phyloP scores from a whole-genome alignment of 2,329 filamentous ascomycete genomes.

The Scedosporium apiospermum region DNA sequence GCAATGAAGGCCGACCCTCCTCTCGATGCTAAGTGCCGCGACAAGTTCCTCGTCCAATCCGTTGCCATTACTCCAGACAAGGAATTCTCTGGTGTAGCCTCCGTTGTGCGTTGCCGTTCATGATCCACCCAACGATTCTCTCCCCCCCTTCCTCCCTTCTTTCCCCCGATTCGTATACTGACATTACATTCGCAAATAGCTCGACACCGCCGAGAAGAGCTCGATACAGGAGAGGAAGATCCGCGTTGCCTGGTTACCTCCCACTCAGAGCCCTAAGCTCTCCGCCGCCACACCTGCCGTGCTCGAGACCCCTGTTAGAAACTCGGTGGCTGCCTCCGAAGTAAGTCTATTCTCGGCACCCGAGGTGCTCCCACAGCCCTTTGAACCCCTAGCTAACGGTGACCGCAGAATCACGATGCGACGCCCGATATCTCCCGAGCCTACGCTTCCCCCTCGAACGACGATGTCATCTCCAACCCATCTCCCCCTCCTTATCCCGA shows the following conservation, averaged over 20 bases:
- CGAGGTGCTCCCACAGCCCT: conserved; percentile 6
- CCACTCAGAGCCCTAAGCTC: conserved; percentile 39
- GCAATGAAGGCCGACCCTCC: conserved; percentile 95
- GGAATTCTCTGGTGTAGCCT: conserved; percentile 61
- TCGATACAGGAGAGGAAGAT: conserved; percentile 92
- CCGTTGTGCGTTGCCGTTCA: conserved; percentile 54
- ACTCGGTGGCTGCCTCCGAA: neutral
- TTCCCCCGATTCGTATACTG: neutral
- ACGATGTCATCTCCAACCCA: conserved; percentile 21
- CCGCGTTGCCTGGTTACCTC: conserved; percentile 67
- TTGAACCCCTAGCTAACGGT: neutral
- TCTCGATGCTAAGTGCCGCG: conserved; percentile 77
- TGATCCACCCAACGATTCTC: neutral
- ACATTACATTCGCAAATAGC: conserved; percentile 37
- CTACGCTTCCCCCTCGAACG: conserved; percentile 31
- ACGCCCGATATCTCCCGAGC: conserved; percentile 35
- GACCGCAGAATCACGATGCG: conserved; percentile 20
- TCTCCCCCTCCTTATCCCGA: conserved; percentile 24
- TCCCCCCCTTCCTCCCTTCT: too few relatives aligned
- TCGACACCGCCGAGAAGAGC: conserved; percentile 68
- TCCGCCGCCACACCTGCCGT: conserved; percentile 14
- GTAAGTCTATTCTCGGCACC: neutral
- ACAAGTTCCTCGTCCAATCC: conserved; percentile 96
- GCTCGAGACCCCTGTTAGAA: conserved; percentile 9
- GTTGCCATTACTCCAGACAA: conserved; percentile 75